Evolutionary conservation across 768 basidiomycete species (phyloP).

Genomic region (Boletus rubropictus): DNA sequence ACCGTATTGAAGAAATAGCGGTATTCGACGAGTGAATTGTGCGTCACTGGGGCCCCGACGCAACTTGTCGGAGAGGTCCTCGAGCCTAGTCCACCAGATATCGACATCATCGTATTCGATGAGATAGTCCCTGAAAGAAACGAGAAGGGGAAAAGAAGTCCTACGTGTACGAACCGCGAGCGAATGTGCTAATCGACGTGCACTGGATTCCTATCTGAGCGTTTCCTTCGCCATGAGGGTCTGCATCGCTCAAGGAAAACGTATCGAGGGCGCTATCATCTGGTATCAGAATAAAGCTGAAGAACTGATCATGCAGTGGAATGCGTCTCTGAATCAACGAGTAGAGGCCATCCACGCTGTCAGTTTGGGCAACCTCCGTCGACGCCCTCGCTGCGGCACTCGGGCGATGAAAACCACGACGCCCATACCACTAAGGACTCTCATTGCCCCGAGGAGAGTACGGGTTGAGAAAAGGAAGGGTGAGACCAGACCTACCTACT

Average conservation of each 20-base stretch:
- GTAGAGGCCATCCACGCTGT: slow-evolving; percentile 28
- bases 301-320: slow-evolving; percentile 29
- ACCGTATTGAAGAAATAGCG: slow-evolving; percentile 41
- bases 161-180: slow-evolving; percentile 36
- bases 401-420: not conserved
- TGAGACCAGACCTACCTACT: no score
- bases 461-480: not conserved
- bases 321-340: slow-evolving; percentile 33
- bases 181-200: slow-evolving; percentile 34
- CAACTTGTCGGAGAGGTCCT: slow-evolving; percentile 25
- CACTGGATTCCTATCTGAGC: slow-evolving; percentile 28
- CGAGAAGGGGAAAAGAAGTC: slow-evolving; percentile 2
- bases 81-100: slow-evolving; percentile 40
- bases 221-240: slow-evolving; percentile 4
- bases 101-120: slow-evolving; percentile 35
- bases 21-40: slow-evolving; percentile 33
- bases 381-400: not conserved
- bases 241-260: slow-evolving; percentile 30
- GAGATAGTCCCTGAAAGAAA: slow-evolving; percentile 14
- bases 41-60: slow-evolving; percentile 29
- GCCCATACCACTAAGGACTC: not conserved
- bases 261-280: slow-evolving; percentile 22
- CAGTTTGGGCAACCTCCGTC: not conserved
- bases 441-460: not conserved
- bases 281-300: slow-evolving; percentile 28